Evolutionary conservation across 106 monocot species (phyloP), one percentile per base, ranked within the genome.

Genomic region (Cymbidium sinense): DNA sequence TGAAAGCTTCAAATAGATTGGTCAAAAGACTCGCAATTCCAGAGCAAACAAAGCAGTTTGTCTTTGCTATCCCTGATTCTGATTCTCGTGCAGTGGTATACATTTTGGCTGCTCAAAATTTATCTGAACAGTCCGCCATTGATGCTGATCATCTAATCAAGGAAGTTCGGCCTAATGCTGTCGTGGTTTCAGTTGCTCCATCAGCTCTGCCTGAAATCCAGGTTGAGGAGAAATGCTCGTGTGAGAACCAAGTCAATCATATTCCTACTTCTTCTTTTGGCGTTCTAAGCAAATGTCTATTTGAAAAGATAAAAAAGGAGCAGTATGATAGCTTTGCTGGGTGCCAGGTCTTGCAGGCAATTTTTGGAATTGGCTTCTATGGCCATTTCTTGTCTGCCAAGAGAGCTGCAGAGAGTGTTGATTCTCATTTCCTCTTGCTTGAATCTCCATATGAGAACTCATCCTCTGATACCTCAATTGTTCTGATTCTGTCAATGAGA

Each of bases 311-410:
- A 50, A 84, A 86, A 55, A 96, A 84, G 82, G 77, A 82, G 43
- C 78, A 93, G 79, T 96, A 89, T 74, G 89, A 93, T 30, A 91
- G 81, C 70, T 77, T 91, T n/a, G 91, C 91, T 19, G 89, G 91
- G 21, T 89, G 76, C 76, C 73, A 91, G 65, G 83, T 96, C 31
- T 39, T 96, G 34, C 84, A 64, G 54, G 96, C 89, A 81, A 91
- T 96, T 70, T 96, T 96, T 75, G 93, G 93, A 33, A 82, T 89
- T 77, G 91, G 91, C 34, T 96, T 96, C 70, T 88, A 87, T 84
- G 96, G 96, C 54, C 88, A 91, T 84, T 74, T 96, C 21, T 85
- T 91, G 67, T 81, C 96, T 77, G 89, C 96, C 5, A 96, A 91
- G 82, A 78, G 65, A 79, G 91, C 91, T 43, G 91, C 93, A 29